Evolutionary conservation across 768 basidiomycete genomes (phyloP), one percentile per base, ranked within the genome.

Genomic region (Pholiota microspora): DNA sequence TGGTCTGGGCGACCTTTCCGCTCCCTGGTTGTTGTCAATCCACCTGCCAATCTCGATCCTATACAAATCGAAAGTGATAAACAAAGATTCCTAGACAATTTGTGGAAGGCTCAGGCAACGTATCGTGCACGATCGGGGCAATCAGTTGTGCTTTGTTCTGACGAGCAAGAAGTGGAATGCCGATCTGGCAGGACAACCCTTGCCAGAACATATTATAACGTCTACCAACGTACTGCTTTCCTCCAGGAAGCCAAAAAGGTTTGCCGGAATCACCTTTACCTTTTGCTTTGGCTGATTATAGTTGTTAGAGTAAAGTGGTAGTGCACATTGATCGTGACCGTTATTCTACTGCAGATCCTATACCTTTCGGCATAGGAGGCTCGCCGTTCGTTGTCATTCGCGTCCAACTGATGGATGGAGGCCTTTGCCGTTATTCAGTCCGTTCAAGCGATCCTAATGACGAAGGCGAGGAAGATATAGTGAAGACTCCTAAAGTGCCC

Each of bases 1-100:
- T 98, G 96, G 94, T 84, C 86, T 13, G 89, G 87, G 34, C 87
- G 97, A 8, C 79, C 92, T 9, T 89, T 94, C 66, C 85, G 97
- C 21, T 82, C 87, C 0, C 76, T 89, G 51, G 81, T 86, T 2
- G 87, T 88, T 6, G 92, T 94, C 7, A 81, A 83, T 53, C 91
- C 93, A 2, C 89, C 92, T 25, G 72, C 79, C 28, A 83, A 85
- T 54, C 66, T 88, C 29, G 88, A 93, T 63, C 88, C 89, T 15
- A 70, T 73, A 0, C 78, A 81, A 50, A 81, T 84, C 3, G 78
- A 82, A 53, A 67, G 65, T 6, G 89, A 90, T 67, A 96, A 95
- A 69, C 78, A 78, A 35, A 81, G 88, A 7, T 98, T 98, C 65
- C 70, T 98, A 28, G 86, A 93, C 59, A 94, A 93, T 65, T 71